Conservation (phyloP, 2,329 filamentous ascomycete species). For the Clonostachys rhizophaga region DNA sequence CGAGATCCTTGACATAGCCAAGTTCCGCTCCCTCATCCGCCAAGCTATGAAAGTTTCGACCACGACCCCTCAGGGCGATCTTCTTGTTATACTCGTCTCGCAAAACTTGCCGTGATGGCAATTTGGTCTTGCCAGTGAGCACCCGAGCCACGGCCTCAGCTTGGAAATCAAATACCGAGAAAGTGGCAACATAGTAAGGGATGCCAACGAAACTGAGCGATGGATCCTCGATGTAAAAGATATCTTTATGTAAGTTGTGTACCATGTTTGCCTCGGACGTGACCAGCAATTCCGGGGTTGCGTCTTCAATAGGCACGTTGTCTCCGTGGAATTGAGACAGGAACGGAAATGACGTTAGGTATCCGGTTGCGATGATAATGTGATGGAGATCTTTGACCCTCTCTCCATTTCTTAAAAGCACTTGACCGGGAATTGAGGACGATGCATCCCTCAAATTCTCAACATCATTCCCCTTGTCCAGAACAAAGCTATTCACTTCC, state of each 20-base stretch:
- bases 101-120: background rate
- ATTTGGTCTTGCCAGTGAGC: background rate
- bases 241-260: slow-evolving; percentile 67
- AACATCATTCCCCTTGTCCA: slow-evolving; percentile 3
- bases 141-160: slow-evolving; percentile 56
- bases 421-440: slow-evolving; percentile 35
- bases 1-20: slow-evolving; percentile 11
- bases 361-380: slow-evolving; percentile 64
- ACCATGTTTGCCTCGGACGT: slow-evolving; percentile 56
- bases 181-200: slow-evolving; percentile 62
- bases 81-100: slow-evolving; percentile 11
- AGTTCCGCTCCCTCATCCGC: slow-evolving; percentile 11
- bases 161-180: slow-evolving; percentile 67
- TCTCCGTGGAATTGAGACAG: slow-evolving; percentile 41
- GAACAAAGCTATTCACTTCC: slow-evolving; percentile 39
- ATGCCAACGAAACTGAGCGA: slow-evolving; percentile 60
- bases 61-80: slow-evolving; percentile 8
- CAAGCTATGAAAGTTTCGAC: slow-evolving; percentile 16
- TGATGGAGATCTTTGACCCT: slow-evolving; percentile 51
- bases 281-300: slow-evolving; percentile 53
- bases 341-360: slow-evolving; percentile 64
- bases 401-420: slow-evolving; percentile 48
- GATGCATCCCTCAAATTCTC: background rate
- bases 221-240: slow-evolving; percentile 67
- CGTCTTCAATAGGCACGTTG: slow-evolving; percentile 20